phyloP scores from a whole-genome alignment of 495 filamentous ascomycete genomes.

The Chaetomium fimeti region DNA sequence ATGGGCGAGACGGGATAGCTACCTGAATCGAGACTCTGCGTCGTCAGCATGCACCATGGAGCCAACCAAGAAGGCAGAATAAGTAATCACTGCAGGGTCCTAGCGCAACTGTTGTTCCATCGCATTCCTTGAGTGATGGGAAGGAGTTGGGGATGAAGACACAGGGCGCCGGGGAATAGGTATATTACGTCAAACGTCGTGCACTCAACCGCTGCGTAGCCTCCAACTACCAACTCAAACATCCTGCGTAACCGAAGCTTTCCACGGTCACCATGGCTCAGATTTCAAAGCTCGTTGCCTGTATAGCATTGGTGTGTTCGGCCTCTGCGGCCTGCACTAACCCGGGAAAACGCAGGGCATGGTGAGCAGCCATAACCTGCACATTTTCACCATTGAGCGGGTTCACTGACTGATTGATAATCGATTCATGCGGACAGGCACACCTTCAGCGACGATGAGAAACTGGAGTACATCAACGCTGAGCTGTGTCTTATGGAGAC shows the following conservation, averaged over 20 bases:
- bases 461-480: constrained; percentile 26
- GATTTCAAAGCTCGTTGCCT: background rate
- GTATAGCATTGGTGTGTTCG: background rate
- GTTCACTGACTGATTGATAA: background rate
- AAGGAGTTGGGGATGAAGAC: background rate
- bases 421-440: constrained; percentile 16
- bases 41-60: background rate
- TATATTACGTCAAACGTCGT: background rate
- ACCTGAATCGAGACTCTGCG: background rate
- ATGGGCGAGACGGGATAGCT: background rate
- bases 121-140: background rate
- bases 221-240: background rate
- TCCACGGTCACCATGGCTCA: background rate
- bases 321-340: constrained; percentile 5
- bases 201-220: background rate
- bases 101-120: background rate
- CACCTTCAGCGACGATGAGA: constrained; percentile 23
- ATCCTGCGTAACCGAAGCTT: background rate
- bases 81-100: background rate
- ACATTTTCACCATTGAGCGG: background rate
- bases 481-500: constrained; percentile 27
- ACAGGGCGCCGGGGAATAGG: background rate
- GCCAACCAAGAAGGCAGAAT: background rate
- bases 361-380: constrained; percentile 9
- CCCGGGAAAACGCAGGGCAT: background rate